Evolutionary conservation across 768 basidiomycete species (phyloP).

Genomic region (Strobilomyces confusus): DNA sequence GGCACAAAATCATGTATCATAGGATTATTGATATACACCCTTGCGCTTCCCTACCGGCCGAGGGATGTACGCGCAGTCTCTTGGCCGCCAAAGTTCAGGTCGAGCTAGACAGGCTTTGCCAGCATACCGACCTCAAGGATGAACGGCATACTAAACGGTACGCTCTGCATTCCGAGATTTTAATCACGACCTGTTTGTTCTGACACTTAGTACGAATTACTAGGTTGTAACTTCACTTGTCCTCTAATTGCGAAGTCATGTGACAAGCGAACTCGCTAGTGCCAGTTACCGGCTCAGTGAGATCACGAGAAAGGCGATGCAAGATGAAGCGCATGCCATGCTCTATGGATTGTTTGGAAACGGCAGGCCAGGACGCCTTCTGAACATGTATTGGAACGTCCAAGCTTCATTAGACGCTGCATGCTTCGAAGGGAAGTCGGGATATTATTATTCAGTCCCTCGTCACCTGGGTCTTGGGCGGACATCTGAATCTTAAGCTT

Average conservation of each 20-base stretch:
- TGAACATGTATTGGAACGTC: background rate
- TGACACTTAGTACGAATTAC: no score
- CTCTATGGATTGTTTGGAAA: background rate
- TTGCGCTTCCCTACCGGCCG: no score
- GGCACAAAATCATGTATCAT: no score
- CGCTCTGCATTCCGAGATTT: background rate
- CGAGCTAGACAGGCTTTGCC: background rate
- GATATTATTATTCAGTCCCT: background rate
- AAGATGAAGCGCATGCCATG: slow-evolving; percentile 2
- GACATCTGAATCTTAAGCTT: background rate
- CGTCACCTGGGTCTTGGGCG: background rate
- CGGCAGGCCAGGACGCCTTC: background rate
- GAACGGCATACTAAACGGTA: background rate
- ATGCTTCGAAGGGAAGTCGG: background rate
- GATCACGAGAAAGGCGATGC: background rate
- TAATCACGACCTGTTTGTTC: background rate
- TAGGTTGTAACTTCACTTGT: no score
- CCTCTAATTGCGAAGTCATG: no score
- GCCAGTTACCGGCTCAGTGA: no score
- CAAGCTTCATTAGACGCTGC: background rate
- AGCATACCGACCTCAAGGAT: background rate
- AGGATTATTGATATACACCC: background rate
- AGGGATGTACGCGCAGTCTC: no score
- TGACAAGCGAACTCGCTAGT: background rate
- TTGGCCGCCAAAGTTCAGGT: no score